Evolutionary conservation across 1,284 basidiomycete genomes (phyloP).

Genomic region (Vanrija humicola): DNA sequence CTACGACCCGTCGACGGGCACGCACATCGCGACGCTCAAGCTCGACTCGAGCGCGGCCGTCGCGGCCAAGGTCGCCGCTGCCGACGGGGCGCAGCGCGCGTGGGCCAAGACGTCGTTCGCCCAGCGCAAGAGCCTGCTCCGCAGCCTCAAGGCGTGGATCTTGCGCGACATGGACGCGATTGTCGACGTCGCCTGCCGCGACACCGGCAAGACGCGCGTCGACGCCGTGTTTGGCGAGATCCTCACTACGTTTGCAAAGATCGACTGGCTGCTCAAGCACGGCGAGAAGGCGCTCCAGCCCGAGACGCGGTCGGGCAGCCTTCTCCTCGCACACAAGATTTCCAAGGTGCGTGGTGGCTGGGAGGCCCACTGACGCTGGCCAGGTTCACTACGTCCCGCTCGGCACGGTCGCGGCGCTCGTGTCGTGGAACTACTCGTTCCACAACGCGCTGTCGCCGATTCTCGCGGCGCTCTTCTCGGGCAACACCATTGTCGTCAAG

Average conservation of each 20-base stretch:
- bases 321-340: slow-evolving; percentile 80
- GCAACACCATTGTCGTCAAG: slow-evolving; percentile 87
- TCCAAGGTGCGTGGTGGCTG: slow-evolving; percentile 38
- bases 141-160: slow-evolving; percentile 84
- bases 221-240: slow-evolving; percentile 88
- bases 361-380: slow-evolving; percentile 40
- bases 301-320: slow-evolving; percentile 64
- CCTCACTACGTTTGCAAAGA: slow-evolving; percentile 78
- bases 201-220: slow-evolving; percentile 94
- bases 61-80: slow-evolving; percentile 62
- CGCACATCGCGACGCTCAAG: slow-evolving; percentile 52
- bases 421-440: slow-evolving; percentile 72
- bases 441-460: slow-evolving; percentile 94
- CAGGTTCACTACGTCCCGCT: slow-evolving; percentile 84
- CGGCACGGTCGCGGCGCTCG: slow-evolving; percentile 87
- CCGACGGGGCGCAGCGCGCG: slow-evolving; percentile 62
- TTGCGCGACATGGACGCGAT: slow-evolving; percentile 70
- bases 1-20: slow-evolving; percentile 83
- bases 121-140: slow-evolving; percentile 71
- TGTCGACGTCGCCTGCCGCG: slow-evolving; percentile 83
- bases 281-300: slow-evolving; percentile 71
- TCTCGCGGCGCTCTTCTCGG: slow-evolving; percentile 80
- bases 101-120: slow-evolving; percentile 73
- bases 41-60: slow-evolving; percentile 67
- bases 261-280: slow-evolving; percentile 70